Evolutionary conservation across 1,284 basidiomycete species (phyloP).

Genomic region (Microbotryum lychnidis-dioicae): DNA sequence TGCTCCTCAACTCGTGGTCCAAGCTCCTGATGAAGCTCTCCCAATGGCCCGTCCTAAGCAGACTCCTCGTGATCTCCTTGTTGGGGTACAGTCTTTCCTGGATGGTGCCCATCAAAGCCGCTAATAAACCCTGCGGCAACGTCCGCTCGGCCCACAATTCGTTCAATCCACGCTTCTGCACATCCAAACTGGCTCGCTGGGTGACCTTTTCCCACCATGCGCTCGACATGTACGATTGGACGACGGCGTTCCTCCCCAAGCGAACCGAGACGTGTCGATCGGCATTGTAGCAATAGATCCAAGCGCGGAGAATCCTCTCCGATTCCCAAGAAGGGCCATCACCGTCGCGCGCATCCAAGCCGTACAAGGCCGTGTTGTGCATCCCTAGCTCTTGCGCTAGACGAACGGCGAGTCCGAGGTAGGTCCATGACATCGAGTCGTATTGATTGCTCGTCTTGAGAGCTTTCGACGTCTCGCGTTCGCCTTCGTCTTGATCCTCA

Average conservation of each 20-base stretch:
- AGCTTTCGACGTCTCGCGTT: constrained; percentile 2
- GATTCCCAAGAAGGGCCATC: neutral
- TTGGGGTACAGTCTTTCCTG: constrained; percentile 30
- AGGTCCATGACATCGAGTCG: constrained; percentile 25
- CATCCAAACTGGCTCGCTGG: constrained; percentile 13
- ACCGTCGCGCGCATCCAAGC: constrained; percentile 21
- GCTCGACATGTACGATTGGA: constrained; percentile 28
- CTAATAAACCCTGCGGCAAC: constrained; percentile 24
- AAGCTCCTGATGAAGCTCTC: constrained; percentile 26
- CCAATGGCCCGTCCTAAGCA: constrained; percentile 25
- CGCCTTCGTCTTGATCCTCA: constrained; percentile 1
- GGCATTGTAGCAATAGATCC: constrained; percentile 25
- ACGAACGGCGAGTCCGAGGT: constrained; percentile 27
- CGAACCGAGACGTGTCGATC: constrained; percentile 30
- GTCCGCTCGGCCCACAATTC: constrained; percentile 25
- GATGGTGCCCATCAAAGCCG: constrained; percentile 29
- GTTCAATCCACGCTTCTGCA: constrained; percentile 13
- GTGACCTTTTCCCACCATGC: constrained; percentile 31
- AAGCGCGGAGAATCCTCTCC: constrained; percentile 3
- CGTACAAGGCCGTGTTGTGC: constrained; percentile 15
- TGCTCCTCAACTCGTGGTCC: constrained; percentile 25
- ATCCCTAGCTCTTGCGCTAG: constrained; percentile 29
- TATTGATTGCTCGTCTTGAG: constrained; percentile 22
- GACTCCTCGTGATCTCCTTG: constrained; percentile 25
- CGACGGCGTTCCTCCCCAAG: constrained; percentile 24